Base-by-base conservation (phyloP, 1,284 basidiomycete species). In the Chondrostereum purpureum region DNA sequence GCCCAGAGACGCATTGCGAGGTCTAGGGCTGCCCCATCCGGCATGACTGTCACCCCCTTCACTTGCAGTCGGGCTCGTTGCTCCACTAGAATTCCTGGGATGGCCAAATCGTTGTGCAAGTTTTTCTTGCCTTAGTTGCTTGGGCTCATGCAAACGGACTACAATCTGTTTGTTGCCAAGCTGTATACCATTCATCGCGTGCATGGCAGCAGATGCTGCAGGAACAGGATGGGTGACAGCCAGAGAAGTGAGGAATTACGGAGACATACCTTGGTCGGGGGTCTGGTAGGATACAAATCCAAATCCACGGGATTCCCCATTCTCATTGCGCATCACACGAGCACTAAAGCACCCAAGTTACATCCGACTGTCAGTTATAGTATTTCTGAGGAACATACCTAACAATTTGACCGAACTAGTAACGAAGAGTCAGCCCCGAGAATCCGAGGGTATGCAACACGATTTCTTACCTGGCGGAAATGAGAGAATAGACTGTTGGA, bases 251-350 rank as follows among this genome's bases (percentile, higher is more conserved):
- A 46, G 13, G 16, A 12, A 47, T 17, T 12, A 13, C 13, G 5
- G 41, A 39, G 6, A 21, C 65, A 44, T 55, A 89, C 89, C 89
- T 75, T 92, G 86, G 52, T 87, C 82, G 11, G 91, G 87, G 11
- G 77, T 77, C 58, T 89, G 83, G 66, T 71, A 97, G 19, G 88
- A 91, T 47, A 97, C 94, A 58, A 97, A 98, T n/a, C 93, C 93
- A 59, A 95, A 97, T 4, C 92, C 92, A 47, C 90, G 83, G 61
- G 87, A 90, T 44, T 87, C 80, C 17, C 88, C 87, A 42, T 58
- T 69, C 54, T 92, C 86, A 57, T 92, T 92, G 18, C 90, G 80
- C 93, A 96, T 96, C 8, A 97, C 90, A 47, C 92, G 81, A 19
- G 92, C 92, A 60, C 92, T 92, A 48, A 46, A n/a, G n/a, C n/a